Conservation (phyloP, 1,284 basidiomycete genomes). For the Pseudozyma thailandica region DNA sequence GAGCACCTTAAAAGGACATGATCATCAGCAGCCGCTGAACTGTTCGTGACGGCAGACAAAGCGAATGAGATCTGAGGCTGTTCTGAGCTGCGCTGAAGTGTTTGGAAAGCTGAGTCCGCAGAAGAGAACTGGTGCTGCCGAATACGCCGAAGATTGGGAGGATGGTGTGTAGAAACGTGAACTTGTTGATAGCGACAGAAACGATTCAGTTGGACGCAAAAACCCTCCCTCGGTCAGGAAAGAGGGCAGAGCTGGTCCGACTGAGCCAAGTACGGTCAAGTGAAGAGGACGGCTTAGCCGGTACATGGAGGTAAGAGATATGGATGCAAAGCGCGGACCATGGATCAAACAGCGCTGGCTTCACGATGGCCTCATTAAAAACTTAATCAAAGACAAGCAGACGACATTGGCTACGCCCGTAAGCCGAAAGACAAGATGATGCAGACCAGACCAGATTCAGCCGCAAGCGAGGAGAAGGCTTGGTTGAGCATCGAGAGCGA, state of each 20-base stretch:
- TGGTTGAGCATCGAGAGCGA: not conserved
- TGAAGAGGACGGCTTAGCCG: not conserved
- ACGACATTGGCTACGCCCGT: not conserved
- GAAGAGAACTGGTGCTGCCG: not conserved
- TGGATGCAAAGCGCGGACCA: not conserved
- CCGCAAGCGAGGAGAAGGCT: not conserved
- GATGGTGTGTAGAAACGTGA: not conserved
- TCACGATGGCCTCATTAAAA: not conserved
- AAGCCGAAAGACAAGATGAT: not conserved
- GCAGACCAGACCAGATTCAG: not conserved
- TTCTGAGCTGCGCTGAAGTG: not conserved
- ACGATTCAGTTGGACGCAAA: not conserved
- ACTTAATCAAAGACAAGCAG: not conserved
- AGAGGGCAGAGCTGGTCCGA: not conserved
- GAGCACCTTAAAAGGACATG: no score
- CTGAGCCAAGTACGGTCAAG: not conserved
- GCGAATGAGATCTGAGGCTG: not conserved
- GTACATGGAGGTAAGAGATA: not conserved
- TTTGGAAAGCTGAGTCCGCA: no score
- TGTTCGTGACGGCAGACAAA: no score
- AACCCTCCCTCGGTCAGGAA: not conserved
- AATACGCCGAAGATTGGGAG: not conserved
- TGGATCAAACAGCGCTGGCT: no score
- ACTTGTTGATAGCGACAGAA: not conserved
- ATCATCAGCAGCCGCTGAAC: no score